A percentile compares a stretch with the other conserved stretches of the same genome.
Evolutionary conservation across 495 filamentous ascomycete species (phyloP).

Genomic region (Evansstolkia leycettana): DNA sequence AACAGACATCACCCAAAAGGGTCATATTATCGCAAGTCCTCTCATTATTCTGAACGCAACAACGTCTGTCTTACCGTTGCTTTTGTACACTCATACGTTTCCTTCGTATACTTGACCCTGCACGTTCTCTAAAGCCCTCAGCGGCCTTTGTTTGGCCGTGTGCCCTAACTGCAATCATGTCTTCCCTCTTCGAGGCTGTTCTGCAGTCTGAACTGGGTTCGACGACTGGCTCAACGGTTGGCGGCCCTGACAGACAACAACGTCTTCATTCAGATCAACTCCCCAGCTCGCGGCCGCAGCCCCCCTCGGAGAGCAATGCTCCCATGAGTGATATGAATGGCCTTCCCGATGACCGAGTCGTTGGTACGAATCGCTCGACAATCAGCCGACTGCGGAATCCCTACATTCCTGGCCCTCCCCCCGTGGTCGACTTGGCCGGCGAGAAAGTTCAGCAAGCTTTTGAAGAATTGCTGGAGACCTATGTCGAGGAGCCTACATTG

Average conservation of each 20-base stretch:
- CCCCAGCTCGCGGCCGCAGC: conserved; percentile 30
- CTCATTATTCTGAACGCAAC: no score
- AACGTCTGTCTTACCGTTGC: no score
- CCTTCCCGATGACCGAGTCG: conserved; percentile 51
- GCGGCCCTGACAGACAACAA: conserved; percentile 12
- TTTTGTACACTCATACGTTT: no score
- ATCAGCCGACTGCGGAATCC: conserved; percentile 46
- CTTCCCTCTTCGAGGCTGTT: conserved; percentile 39
- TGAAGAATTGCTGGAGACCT: conserved; percentile 81
- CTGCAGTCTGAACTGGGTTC: conserved; percentile 38
- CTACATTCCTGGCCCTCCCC: conserved; percentile 55
- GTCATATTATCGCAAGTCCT: no score
- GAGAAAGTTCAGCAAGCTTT: conserved; percentile 77
- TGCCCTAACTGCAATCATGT: conserved; percentile 24
- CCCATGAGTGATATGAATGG: conserved; percentile 41
- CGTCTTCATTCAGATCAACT: conserved; percentile 27
- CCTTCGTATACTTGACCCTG: not conserved
- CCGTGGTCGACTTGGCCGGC: conserved; percentile 78
- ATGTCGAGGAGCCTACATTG: conserved; percentile 58
- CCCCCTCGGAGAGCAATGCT: conserved; percentile 40
- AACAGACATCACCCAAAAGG: no score
- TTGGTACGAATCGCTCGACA: conserved; percentile 40
- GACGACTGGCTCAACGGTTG: conserved; percentile 20
- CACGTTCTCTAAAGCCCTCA: conserved; percentile 1
- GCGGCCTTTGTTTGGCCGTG: conserved; percentile 14